Percentiles rank a stretch among this genome's conserved stretches.
Conservation (phyloP, 306 rosid genomes). For the Clitoria ternatea region DNA sequence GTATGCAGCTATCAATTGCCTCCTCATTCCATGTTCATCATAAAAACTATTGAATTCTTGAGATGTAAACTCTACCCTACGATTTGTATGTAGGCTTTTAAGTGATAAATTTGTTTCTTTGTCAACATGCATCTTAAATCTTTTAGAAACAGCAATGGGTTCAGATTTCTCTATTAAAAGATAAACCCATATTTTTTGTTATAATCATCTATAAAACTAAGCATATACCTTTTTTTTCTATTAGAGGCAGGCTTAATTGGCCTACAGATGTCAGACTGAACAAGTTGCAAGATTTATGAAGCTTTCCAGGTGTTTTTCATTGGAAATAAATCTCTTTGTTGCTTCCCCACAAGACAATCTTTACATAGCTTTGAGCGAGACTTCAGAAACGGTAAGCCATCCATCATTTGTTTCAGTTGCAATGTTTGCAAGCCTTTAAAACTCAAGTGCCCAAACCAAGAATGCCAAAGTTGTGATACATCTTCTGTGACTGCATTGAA, state of each 20-base stretch:
- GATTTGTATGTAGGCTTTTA: too few species aligned
- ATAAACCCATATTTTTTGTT: neutral
- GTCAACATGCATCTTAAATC: neutral
- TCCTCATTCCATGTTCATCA: neutral
- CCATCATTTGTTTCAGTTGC: neutral
- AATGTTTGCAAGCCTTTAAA: neutral
- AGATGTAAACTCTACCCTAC: neutral
- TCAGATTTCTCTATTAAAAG: neutral
- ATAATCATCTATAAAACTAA: neutral
- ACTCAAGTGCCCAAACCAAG: too few species aligned
- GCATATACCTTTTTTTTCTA: neutral
- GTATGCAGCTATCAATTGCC: too few species aligned
- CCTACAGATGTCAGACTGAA: neutral
- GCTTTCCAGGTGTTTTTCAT: neutral
- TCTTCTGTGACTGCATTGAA: neutral
- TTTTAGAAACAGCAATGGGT: neutral
- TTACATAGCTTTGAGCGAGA: neutral
- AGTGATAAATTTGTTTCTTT: neutral
- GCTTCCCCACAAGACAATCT: neutral
- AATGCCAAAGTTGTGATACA: neutral
- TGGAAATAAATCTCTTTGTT: neutral
- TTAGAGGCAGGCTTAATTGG: neutral
- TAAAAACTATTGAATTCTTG: neutral
- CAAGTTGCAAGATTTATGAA: neutral
- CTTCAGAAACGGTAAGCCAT: neutral